Evolutionary conservation across 257 asterid genomes (phyloP).

Genomic region (Lycium barbarum): DNA sequence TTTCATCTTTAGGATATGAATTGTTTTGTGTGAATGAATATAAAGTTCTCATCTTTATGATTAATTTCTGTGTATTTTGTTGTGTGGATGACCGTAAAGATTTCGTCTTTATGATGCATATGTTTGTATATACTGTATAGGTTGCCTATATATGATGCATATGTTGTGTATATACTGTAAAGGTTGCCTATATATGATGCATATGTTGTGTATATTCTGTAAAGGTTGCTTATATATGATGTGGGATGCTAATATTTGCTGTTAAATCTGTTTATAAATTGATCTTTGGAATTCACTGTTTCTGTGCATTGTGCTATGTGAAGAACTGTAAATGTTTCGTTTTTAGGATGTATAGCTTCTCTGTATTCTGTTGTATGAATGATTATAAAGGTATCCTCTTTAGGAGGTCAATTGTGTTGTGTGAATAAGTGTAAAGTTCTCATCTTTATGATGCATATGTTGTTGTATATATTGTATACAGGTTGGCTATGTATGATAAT

Average conservation of each 20-base stretch:
- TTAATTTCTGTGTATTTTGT: neutral
- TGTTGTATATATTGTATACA: too few species aligned
- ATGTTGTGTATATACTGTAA: neutral
- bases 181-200: neutral
- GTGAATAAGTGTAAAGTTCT: neutral
- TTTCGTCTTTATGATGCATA: too few species aligned
- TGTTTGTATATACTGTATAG: too few species aligned
- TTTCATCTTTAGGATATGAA: neutral
- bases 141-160: neutral
- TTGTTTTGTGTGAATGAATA: neutral
- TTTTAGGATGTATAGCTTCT: neutral
- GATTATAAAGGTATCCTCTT: neutral
- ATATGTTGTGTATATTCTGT: neutral
- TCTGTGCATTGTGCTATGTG: neutral
- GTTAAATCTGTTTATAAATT: neutral
- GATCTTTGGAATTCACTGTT: neutral
- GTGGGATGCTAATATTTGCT: neutral
- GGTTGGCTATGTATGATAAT: too few species aligned
- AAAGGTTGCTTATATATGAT: neutral
- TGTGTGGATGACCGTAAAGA: neutral
- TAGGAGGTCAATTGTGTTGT: neutral
- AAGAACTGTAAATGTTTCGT: neutral
- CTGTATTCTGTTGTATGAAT: neutral
- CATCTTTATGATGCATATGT: neutral
- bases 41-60: neutral